Conservation (phyloP, 2,329 filamentous ascomycete genomes). For the Colletotrichum incanum region DNA sequence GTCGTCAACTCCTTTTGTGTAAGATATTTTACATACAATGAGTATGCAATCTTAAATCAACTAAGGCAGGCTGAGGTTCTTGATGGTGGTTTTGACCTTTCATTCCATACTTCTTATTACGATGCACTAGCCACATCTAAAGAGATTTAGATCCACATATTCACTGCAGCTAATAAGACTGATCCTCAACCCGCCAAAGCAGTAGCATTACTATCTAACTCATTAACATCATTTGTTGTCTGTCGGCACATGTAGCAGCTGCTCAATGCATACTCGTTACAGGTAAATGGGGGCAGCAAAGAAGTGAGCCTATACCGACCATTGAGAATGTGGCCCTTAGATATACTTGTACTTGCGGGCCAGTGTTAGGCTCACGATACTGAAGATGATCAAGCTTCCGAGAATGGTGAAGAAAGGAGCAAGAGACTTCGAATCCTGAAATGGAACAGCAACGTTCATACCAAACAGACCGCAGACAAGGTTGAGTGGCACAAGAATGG, state of each 20-base stretch:
- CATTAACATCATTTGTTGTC: neutral
- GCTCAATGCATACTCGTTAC: neutral
- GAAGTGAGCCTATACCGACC: no score
- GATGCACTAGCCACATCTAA: no score
- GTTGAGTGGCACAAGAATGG: conserved; percentile 96
- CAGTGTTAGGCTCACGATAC: conserved; percentile 60
- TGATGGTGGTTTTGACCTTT: no score
- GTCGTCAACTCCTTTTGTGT: neutral
- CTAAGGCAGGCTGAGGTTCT: no score
- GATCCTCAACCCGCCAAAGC: neutral
- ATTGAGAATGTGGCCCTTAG: conserved; percentile 46
- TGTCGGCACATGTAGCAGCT: neutral
- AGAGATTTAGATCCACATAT: neutral
- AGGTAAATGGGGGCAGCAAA: neutral
- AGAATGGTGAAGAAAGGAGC: conserved; percentile 68
- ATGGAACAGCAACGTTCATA: conserved; percentile 88
- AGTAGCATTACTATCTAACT: neutral
- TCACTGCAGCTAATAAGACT: neutral
- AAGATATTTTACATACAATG: neutral
- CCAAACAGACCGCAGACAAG: conserved; percentile 89
- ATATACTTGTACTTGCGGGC: conserved; percentile 65
- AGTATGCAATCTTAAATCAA: no score
- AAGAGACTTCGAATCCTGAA: conserved; percentile 67
- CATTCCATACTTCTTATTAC: no score
- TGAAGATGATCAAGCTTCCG: conserved; percentile 68